Evolutionary conservation across 2,329 filamentous ascomycete species (phyloP).

Genomic region (Trematosphaeria pertusa): DNA sequence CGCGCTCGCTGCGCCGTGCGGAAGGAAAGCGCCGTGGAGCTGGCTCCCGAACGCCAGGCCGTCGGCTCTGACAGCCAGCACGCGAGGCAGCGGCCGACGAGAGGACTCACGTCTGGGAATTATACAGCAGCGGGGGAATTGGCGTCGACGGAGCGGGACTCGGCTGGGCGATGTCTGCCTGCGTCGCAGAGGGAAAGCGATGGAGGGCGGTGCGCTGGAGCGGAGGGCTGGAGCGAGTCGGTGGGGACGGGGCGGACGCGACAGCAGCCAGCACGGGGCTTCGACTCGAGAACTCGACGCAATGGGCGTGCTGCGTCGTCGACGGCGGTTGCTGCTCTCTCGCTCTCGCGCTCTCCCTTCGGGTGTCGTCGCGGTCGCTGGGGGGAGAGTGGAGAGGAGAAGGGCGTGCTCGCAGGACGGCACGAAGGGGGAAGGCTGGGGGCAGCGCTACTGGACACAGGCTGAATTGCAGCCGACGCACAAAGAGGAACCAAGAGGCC

Average conservation of each 20-base stretch:
- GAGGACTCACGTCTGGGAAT: not conserved
- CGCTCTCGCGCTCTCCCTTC: too few species aligned
- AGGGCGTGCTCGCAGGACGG: too few species aligned
- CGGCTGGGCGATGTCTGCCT: not conserved
- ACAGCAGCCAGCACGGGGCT: not conserved
- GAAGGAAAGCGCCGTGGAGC: conserved; percentile 4
- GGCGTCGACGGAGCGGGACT: not conserved
- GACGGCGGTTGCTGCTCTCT: not conserved
- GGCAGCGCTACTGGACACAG: too few species aligned
- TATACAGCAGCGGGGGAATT: not conserved
- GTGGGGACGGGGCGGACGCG: not conserved
- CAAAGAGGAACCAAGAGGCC: too few species aligned
- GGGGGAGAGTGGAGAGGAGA: too few species aligned
- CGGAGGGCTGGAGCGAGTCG: not conserved
- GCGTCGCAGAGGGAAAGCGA: not conserved
- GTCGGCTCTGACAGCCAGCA: conserved; percentile 1
- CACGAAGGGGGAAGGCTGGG: too few species aligned
- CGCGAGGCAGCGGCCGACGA: not conserved
- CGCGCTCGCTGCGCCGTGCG: conserved; percentile 3
- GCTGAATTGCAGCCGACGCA: too few species aligned
- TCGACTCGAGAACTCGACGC: not conserved
- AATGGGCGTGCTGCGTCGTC: not conserved
- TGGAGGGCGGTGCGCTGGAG: not conserved
- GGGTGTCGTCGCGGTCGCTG: too few species aligned
- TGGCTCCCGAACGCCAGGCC: conserved; percentile 9